Base-by-base conservation (phyloP, 208 protist species). In the Vickermania ingenoplastis region DNA sequence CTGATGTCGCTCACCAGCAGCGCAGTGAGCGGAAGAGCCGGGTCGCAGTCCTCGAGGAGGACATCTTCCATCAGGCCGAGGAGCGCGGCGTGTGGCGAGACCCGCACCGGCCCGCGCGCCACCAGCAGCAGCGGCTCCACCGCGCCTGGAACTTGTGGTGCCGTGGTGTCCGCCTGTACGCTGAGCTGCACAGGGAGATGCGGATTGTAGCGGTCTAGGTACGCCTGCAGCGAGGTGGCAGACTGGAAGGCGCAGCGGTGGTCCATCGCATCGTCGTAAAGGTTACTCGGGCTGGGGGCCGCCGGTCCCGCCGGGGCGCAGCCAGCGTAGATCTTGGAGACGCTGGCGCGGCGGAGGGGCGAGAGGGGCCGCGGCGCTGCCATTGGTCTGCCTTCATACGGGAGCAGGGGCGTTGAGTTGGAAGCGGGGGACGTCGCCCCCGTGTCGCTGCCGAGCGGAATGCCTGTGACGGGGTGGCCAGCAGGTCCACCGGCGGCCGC, bases 21-120 rank as follows among this genome's bases (percentile, higher is more conserved):
- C 17, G 56, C 61, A n/a, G 41, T 59, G 2, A 88, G 31, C 2
- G 52, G 28, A 3, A 91, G 23, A 1, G n/a, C 41, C 1, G 53
- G 24, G 31, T 75, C 69, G 53, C 77, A 84, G 68, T 89, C 84
- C 57, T 91, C 84, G 3, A 91, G 68, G 7, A 91, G 65, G 1
- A 91, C 52, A 61, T 86, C 80, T 59, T 91, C 80, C 4, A 88
- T 24, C 5, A 81, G 48, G 2, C 63, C 63, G 17, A 91, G 67
- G 2, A 77, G 71, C 11, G 59, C 66, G 2, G 78, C 53, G 50
- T 73, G 65, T 0, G 66, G 29, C 17, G 61, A 60, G 3, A 51
- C 7, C 53, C 65, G 75, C 41, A 91, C 22, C 0, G 83, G 83
- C 1, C 83, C 83, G 3, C 77, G 36, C 3, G 88, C 51, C 14